Base-by-base conservation (phyloP, 495 filamentous ascomycete genomes). In the Aspergillus diversus region DNA sequence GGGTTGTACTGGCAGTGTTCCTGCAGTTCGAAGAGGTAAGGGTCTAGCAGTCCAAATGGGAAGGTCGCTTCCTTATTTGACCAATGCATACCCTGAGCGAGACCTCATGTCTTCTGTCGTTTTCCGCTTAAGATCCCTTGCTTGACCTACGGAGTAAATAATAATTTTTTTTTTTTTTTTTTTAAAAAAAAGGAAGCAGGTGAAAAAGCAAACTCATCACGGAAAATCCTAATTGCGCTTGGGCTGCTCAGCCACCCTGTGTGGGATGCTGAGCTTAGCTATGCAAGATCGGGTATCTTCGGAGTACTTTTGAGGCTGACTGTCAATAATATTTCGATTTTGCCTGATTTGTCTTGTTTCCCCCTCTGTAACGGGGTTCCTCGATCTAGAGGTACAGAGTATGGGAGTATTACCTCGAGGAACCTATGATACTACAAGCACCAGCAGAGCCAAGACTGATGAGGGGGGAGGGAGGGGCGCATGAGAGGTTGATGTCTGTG, bases 1-100 rank as follows among this genome's bases (percentile, higher is more conserved):
- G 52, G 52, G 37, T 48, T 52, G 59, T 64, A 64, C 54, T 66
- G 65, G 68, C 68, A 64, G 65, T 71, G 65, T 71, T 68, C 68
- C 68, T 71, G 68, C 68, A 71, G 63, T 65, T 27, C 53, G 35
- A 56, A 54, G 61, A 62, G 58, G 53, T 47, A 47, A 12, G 17
- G 42, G 15, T 50, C 50, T 13, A 35, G 15, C 35, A 15, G 27
- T 34, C 16, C 32, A 33, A 34, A 54, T 57, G 57, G 52, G 56
- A 32, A 46, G 50, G 48, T 46, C 54, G 55, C 55, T 46, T 57
- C 21, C 52, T 15, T 33, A 21, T 37, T 48, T 50, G 39, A 46
- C 33, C 51, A 35, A 57, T 16, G 4, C 15, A 31, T 56, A 21
- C 12, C 32, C 31, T 48, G 52, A 37, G 21, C 48, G 42, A 49